phyloP scores from a whole-genome alignment of 805 yeast genomes.

The Candida dajiaensis region DNA sequence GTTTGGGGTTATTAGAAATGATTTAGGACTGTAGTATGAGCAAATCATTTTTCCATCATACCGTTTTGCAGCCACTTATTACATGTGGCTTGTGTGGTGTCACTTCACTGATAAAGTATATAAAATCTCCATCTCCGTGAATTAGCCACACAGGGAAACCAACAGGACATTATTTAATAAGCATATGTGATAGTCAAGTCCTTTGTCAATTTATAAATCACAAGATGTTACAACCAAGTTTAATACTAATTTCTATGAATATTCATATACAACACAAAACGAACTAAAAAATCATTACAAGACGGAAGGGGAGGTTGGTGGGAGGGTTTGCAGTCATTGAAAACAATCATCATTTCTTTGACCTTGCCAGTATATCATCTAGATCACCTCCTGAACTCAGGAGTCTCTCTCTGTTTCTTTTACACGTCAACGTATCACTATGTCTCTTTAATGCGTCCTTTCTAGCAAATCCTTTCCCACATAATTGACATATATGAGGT shows the following conservation, averaged over 20 bases:
- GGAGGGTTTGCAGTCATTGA: no score
- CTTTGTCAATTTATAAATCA: no score
- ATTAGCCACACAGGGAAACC: neutral
- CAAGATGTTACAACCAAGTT: no score
- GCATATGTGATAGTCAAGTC: no score
- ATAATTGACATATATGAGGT: constrained; percentile 67
- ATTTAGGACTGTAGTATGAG: no score
- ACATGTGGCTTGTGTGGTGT: neutral
- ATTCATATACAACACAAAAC: neutral
- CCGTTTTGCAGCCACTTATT: no score
- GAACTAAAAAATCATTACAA: neutral
- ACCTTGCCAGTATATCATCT: constrained; percentile 26
- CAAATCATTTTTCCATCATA: no score
- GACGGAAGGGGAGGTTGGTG: no score
- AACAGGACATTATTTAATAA: no score
- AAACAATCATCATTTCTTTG: constrained; percentile 7
- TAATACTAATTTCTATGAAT: no score
- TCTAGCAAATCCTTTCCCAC: constrained; percentile 81
- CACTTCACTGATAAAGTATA: no score
- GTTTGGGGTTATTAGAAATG: neutral
- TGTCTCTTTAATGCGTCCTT: constrained; percentile 80
- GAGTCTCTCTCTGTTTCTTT: constrained; percentile 57
- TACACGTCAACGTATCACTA: constrained; percentile 67
- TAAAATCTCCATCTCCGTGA: neutral
- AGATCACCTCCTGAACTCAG: constrained; percentile 31